Percentiles rank a stretch among this genome's conserved stretches.
Conservation (phyloP, 169 alveolate genomes). For the Cyclospora cayetanensis region DNA sequence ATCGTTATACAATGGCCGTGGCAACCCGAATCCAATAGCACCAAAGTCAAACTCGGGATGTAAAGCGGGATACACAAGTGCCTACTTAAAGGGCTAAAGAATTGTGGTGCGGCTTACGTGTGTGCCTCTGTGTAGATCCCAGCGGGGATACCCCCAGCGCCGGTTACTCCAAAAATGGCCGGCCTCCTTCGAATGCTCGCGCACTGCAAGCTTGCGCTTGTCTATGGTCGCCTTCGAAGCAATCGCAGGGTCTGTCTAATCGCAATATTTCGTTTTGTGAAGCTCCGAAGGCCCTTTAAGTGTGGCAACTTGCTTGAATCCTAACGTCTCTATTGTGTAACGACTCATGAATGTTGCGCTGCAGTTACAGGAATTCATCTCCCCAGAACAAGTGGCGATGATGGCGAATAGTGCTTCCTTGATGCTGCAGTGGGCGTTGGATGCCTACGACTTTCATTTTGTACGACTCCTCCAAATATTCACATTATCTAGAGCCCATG, state of each 20-base stretch:
- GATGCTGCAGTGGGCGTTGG: constrained; percentile 70
- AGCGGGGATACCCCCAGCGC: constrained; percentile 61
- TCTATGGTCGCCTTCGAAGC: constrained; percentile 26
- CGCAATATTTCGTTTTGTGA: too few species aligned
- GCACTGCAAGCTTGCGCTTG: constrained; percentile 48
- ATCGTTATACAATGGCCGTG: neutral
- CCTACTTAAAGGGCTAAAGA: too few species aligned
- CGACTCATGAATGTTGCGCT: neutral
- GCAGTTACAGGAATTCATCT: constrained; percentile 12
- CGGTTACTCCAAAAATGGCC: constrained; percentile 63
- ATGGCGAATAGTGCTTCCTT: constrained; percentile 37
- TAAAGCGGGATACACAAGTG: too few species aligned
- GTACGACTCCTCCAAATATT: constrained; percentile 3
- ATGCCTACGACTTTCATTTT: constrained; percentile 67
- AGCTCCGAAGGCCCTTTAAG: too few species aligned
- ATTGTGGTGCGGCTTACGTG: too few species aligned
- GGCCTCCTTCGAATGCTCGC: constrained; percentile 69
- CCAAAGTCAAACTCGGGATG: too few species aligned
- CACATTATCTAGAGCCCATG: neutral
- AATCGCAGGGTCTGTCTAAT: constrained; percentile 38
- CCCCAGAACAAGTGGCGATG: constrained; percentile 21
- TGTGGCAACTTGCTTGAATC: too few species aligned
- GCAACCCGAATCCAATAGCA: too few species aligned
- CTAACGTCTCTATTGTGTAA: neutral
- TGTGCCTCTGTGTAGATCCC: constrained; percentile 15